Conservation (phyloP, 2,329 filamentous ascomycete species). For the Exophiala sp. region DNA sequence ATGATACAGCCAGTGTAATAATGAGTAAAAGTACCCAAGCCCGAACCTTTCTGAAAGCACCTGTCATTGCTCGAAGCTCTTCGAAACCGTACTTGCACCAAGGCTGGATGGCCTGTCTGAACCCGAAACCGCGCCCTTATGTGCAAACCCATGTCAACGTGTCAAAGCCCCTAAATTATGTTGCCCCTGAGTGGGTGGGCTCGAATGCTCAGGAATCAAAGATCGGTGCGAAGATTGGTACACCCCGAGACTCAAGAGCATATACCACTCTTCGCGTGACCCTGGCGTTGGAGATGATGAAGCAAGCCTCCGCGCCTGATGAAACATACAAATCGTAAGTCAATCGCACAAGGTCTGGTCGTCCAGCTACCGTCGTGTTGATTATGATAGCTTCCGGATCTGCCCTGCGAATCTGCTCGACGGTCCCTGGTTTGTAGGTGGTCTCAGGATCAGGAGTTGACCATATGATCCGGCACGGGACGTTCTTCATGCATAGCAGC, state of each 20-base stretch:
- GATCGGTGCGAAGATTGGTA: conserved; percentile 69
- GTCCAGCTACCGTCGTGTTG: conserved; percentile 59
- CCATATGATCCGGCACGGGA: conserved; percentile 62
- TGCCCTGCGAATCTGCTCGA: conserved; percentile 54
- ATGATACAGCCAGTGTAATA: background rate
- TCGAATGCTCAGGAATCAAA: conserved; percentile 59
- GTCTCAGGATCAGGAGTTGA: conserved; percentile 58
- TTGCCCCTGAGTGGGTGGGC: background rate
- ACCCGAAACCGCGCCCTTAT: background rate
- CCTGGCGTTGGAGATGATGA: conserved; percentile 67
- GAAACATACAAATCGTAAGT: conserved; percentile 50
- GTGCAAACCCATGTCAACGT: background rate
- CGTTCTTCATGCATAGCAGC: conserved; percentile 50
- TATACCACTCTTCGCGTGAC: conserved; percentile 68
- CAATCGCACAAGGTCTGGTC: conserved; percentile 59
- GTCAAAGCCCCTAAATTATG: background rate
- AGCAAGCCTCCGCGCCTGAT: conserved; percentile 61
- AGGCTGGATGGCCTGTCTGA: background rate
- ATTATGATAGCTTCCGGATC: conserved; percentile 64
- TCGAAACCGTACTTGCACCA: background rate
- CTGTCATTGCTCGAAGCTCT: background rate
- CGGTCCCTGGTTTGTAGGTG: conserved; percentile 60
- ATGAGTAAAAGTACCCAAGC: background rate
- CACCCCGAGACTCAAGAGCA: conserved; percentile 61
- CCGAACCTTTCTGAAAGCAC: background rate